A percentile compares a stretch with the other conserved stretches of the same genome.
phyloP scores from a whole-genome alignment of 768 basidiomycete species.

The Tylopilus sp. region DNA sequence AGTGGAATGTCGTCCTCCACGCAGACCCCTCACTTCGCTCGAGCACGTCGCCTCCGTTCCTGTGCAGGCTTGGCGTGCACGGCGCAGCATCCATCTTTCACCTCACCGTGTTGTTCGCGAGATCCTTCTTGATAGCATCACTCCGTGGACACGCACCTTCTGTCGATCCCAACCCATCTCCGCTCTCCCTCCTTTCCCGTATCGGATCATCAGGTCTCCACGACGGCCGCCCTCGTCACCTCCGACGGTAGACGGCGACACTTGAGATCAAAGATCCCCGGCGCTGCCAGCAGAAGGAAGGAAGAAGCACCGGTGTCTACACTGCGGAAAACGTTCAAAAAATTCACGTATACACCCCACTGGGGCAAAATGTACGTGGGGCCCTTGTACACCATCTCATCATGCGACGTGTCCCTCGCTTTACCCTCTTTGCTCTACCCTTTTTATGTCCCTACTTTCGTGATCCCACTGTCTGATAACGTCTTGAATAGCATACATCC shows the following conservation, averaged over 20 bases:
- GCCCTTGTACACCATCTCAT: conserved; percentile 6
- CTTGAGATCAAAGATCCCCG: conserved; percentile 29
- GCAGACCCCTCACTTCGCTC: conserved; percentile 44
- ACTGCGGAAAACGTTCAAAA: conserved; percentile 42
- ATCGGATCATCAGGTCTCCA: conserved; percentile 25
- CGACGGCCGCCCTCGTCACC: conserved; percentile 26
- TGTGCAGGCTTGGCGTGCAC: conserved; percentile 30
- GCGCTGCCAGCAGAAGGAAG: conserved; percentile 26
- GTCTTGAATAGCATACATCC: conserved; percentile 60
- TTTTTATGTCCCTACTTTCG: neutral
- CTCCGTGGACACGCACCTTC: conserved; percentile 18
- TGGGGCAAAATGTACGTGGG: conserved; percentile 36
- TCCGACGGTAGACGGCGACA: conserved; percentile 31
- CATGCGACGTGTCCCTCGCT: conserved; percentile 23
- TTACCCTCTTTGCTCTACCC: conserved; percentile 10
- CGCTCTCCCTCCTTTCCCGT: conserved; percentile 34
- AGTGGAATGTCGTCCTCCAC: no score
- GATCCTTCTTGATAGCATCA: conserved; percentile 26
- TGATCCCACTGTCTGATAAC: conserved; percentile 11
- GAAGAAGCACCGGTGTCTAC: conserved; percentile 37
- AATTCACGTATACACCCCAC: conserved; percentile 42
- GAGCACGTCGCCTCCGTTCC: conserved; percentile 41
- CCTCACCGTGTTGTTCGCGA: conserved; percentile 19
- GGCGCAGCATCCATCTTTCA: conserved; percentile 28
- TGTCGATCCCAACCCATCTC: no score